Conservation (phyloP, 257 asterid genomes). For the Gentiana dahurica region DNA sequence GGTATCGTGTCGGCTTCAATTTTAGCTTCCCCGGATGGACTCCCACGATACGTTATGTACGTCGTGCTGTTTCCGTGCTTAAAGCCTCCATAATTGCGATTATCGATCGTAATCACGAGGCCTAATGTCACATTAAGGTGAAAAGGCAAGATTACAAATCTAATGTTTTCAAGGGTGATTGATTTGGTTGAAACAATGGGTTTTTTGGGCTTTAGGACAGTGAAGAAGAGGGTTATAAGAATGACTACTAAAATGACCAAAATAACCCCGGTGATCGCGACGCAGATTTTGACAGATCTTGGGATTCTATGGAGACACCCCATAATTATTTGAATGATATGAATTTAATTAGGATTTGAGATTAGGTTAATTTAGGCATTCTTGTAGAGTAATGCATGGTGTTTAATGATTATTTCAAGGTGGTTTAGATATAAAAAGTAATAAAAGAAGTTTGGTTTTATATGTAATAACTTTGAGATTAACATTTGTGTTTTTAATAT, state of each 20-base stretch:
- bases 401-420: not conserved
- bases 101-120: constrained; percentile 25
- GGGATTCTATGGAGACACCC: not conserved
- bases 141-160: constrained; percentile 9
- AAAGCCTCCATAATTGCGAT: constrained; percentile 48
- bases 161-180: constrained; percentile 21
- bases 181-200: constrained; percentile 34
- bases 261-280: constrained; percentile 17
- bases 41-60: constrained; percentile 24
- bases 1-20: constrained; percentile 32
- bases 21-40: constrained; percentile 28
- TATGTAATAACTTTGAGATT: too few relatives aligned
- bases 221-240: constrained; percentile 20
- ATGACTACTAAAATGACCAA: constrained; percentile 9
- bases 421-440: too few relatives aligned
- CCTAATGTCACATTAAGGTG: constrained; percentile 40
- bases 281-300: constrained; percentile 37
- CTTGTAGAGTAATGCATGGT: too few relatives aligned
- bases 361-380: too few relatives aligned
- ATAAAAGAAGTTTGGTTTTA: too few relatives aligned
- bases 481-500: too few relatives aligned
- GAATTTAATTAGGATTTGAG: too few relatives aligned
- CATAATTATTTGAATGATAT: too few relatives aligned
- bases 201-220: constrained; percentile 40
- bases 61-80: constrained; percentile 25